Conservation (phyloP, 306 rosid species). For the Cucumis hystrix region DNA sequence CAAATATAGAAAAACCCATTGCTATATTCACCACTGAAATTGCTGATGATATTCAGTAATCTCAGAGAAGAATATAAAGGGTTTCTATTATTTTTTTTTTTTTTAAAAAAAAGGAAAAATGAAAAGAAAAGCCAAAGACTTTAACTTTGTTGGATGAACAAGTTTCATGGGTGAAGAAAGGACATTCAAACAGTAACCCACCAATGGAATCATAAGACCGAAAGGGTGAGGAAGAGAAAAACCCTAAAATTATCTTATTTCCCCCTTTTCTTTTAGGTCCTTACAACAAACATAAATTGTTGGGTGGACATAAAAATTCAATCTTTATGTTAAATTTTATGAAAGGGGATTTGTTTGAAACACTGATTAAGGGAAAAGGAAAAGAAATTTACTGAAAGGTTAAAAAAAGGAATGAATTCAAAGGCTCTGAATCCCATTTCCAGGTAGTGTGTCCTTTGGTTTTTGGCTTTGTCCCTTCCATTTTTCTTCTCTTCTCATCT, state of each 20-base stretch:
- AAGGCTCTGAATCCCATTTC: conserved; percentile 12
- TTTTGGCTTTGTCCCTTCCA: neutral
- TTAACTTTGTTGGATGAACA: neutral
- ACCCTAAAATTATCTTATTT: neutral
- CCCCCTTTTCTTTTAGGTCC: neutral
- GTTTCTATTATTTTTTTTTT: neutral
- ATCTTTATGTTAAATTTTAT: conserved; percentile 4
- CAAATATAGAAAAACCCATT: neutral
- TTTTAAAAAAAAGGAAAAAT: neutral
- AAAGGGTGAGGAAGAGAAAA: neutral
- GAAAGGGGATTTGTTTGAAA: neutral
- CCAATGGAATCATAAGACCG: neutral
- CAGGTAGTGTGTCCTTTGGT: conserved; percentile 10
- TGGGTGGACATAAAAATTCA: neutral
- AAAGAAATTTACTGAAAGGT: neutral
- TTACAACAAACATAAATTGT: neutral
- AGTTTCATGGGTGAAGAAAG: neutral
- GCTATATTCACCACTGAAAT: neutral
- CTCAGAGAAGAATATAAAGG: neutral
- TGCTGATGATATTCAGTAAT: neutral
- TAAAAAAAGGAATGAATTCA: conserved; percentile 19
- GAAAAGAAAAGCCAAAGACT: neutral
- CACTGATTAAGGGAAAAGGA: neutral
- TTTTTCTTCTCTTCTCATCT: neutral
- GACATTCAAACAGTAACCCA: conserved; percentile 4